Base-by-base conservation (phyloP, 1,284 basidiomycete species). In the Mycosarcoma maydis region DNA sequence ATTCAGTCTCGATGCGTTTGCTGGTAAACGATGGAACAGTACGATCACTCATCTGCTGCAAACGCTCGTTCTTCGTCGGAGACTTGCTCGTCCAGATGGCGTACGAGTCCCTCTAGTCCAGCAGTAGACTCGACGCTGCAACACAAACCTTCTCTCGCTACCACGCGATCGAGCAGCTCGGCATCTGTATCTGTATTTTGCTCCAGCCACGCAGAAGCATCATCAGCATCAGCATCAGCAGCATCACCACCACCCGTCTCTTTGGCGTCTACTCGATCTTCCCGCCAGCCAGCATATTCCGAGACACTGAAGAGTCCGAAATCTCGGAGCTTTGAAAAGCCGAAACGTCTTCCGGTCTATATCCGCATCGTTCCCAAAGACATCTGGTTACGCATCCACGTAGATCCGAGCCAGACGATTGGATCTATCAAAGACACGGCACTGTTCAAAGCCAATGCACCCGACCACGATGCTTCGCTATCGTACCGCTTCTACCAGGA, bases 361-460 rank as follows among this genome's bases (percentile, higher is more conserved):
- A 46, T 77, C 22, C 69, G 75, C 23, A 60, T 77, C 24, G 73
- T 77, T 1, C 75, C 73, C 26, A 75, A 73, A 26, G 75, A 77
- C 38, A 42, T 73, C 3, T 77, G 73, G 73, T 29, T 77, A 6
- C 51, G 75, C 17, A 47, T 75, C 9, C 72, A 77, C 34, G 27
- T 75, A 19, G 26, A 43, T 33, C 48, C 67, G 3, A 61, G 26
- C n/a, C 60, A 61, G 20, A 77, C 59, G 27, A 66, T 77, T 39
- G 67, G 54, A 5, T 50, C 64, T 2, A 58, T 77, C 49, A 77
- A 77, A 32, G 73, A 75, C 16, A 34, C 45, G 0, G 62, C 71
- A 1, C 49, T 77, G 16, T 40, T 30, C 17, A 54, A 38, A 27
- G 64, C 62, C 8, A 43, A 58, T 9, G 57, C 59, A n/a, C 60